Base-by-base conservation (phyloP, 208 protist species). In the Wallacemonas sp. region DNA sequence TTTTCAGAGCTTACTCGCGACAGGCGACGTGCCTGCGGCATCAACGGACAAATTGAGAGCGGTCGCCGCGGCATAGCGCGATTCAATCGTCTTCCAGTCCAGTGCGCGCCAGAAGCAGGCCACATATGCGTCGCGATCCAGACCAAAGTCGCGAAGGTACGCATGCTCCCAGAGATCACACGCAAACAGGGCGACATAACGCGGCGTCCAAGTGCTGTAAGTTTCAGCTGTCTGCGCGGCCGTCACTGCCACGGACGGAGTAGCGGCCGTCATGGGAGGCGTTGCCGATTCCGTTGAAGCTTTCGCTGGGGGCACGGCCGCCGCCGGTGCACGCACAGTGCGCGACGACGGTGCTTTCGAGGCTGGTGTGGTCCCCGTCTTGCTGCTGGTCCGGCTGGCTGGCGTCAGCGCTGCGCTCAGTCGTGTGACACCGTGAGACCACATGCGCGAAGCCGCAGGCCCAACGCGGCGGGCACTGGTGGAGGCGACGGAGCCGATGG, bases 161-260 rank as follows among this genome's bases (percentile, higher is more conserved):
- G 79, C 75, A 39, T 86, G 79, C 45, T 86, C 79, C 79, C 79
- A 86, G 26, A 78, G 54, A 53, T 85, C 79, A 38, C 53, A 68
- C 14, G 70, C 69, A 36, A 83, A 45, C 27, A 83, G 36, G 9
- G 77, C 67, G 15, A 28, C 11, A 9, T 49, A 68, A 2, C 49
- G 47, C 11, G 62, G 31, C 0, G 6, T 11, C 44, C 44, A 49
- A 4, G 44, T 19, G n/a, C n/a, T n/a, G n/a, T n/a, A n/a, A 26
- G 44, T 19, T 14, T 4, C 24, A 9, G 14, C 28, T 6, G 30
- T 12, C 28, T 58, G 14, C 22, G 19, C 26, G 17, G 54, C 19
- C 54, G n/a, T 33, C 24, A 9, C 9, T 17, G 36, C n/a, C 3
- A 33, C 36, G 21, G 12, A 15, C 36, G n/a, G n/a, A n/a, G n/a